Evolutionary conservation across 768 basidiomycete genomes (phyloP).

Genomic region (Ramaria sp.): DNA sequence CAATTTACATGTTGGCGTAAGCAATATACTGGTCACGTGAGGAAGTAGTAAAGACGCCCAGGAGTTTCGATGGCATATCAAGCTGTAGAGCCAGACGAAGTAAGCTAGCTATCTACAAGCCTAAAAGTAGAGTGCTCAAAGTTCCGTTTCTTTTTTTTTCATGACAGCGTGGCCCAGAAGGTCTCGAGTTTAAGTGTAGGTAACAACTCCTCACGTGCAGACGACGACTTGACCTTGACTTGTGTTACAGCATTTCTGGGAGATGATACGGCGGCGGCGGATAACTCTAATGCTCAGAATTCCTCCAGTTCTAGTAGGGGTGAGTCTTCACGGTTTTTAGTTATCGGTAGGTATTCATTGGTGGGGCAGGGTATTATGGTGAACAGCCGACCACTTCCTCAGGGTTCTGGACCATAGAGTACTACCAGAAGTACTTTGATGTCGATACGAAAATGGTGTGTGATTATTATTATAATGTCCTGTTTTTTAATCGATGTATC

Average conservation of each 20-base stretch:
- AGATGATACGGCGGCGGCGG: conserved; percentile 18
- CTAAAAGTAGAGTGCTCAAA: background rate
- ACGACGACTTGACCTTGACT: background rate
- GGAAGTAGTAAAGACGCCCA: background rate
- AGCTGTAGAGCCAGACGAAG: conserved; percentile 61
- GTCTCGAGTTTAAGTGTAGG: conserved; percentile 64
- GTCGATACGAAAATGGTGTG: conserved; percentile 69
- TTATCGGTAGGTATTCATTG: background rate
- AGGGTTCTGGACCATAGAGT: conserved; percentile 74
- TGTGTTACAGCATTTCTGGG: conserved; percentile 40
- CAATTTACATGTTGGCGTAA: too few species aligned
- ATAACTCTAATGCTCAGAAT: conserved; percentile 9
- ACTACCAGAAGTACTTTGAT: conserved; percentile 84
- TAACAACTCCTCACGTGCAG: conserved; percentile 1
- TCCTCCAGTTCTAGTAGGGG: conserved; percentile 7
- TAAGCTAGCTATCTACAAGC: conserved; percentile 25
- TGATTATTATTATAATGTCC: conserved; percentile 7
- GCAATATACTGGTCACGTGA: background rate
- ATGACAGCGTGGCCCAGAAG: conserved; percentile 45
- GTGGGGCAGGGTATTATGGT: conserved; percentile 46
- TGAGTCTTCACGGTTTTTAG: background rate
- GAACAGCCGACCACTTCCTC: conserved; percentile 37
- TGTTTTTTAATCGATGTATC: conserved; percentile 11
- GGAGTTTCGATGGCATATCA: conserved; percentile 50
- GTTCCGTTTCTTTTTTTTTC: conserved; percentile 1